phyloP scores from a whole-genome alignment of 2,329 filamentous ascomycete species.

The Tolypocladium nubicola region DNA sequence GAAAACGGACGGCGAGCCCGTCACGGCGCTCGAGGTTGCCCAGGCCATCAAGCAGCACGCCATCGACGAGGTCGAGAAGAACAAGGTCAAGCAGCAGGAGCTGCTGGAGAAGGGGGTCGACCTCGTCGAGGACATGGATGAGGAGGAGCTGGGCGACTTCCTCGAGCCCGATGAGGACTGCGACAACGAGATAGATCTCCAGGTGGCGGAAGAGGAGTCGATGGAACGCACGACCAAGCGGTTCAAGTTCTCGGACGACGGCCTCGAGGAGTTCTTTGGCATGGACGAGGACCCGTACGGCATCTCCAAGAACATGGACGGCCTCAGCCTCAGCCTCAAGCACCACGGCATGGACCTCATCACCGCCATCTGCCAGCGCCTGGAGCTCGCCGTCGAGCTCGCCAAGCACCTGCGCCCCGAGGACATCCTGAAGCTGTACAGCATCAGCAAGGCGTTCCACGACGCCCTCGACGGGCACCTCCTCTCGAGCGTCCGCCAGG shows the following conservation, averaged over 20 bases:
- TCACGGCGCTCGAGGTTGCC: conserved; percentile 9
- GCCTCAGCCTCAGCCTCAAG: conserved; percentile 8
- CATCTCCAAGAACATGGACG: conserved; percentile 4
- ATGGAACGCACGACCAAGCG: conserved; percentile 11
- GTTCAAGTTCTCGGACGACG: conserved; percentile 17
- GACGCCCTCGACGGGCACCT: conserved; percentile 47
- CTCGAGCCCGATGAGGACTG: background rate
- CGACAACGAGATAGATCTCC: background rate
- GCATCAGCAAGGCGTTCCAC: conserved; percentile 53
- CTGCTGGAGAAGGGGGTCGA: conserved; percentile 3
- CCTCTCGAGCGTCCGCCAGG: conserved; percentile 45
- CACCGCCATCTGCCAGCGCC: conserved; percentile 28
- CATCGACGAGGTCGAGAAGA: conserved; percentile 6
- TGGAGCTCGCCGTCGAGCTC: conserved; percentile 44
- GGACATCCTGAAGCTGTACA: conserved; percentile 55
- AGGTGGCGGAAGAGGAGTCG: conserved; percentile 4
- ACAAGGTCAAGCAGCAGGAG: conserved; percentile 1
- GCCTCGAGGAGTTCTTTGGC: conserved; percentile 16
- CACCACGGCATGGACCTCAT: conserved; percentile 29
- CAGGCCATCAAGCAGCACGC: conserved; percentile 11
- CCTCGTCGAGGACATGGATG: conserved; percentile 6
- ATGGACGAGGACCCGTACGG: conserved; percentile 16
- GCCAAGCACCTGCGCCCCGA: conserved; percentile 40
- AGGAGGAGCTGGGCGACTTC: conserved; percentile 1
- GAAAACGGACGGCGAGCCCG: conserved; percentile 2